These are phyloP conservation scores for Clitocybe nebularis DNA, from an alignment of 1,284 basidiomycete species.

Conservation along the genomic window DNA sequence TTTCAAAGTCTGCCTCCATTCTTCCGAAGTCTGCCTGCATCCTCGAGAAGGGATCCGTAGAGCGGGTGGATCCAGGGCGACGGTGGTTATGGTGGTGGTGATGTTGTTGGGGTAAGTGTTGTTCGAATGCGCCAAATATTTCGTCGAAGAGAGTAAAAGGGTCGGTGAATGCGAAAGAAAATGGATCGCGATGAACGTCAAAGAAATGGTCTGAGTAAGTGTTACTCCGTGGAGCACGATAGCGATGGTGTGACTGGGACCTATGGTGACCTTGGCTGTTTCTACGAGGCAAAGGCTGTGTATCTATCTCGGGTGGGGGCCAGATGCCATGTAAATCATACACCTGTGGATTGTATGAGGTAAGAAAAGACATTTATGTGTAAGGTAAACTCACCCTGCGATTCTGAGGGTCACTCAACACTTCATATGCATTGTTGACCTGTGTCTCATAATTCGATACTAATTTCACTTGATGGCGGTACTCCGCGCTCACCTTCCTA, in stretches of 20 bases:
- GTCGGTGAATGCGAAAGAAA: constrained; percentile 53
- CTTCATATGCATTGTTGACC: constrained; percentile 52
- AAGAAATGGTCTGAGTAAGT: constrained; percentile 33
- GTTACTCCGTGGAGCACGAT: constrained; percentile 22
- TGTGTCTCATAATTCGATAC: constrained; percentile 16
- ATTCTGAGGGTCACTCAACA: constrained; percentile 42
- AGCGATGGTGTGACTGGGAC: constrained; percentile 25
- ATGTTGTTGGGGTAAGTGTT: constrained; percentile 12
- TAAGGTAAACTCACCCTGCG: constrained; percentile 30
- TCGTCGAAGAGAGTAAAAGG: constrained; percentile 70
- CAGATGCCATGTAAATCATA: constrained; percentile 70
- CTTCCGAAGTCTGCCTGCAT: no score
- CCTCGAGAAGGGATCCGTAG: constrained; percentile 27
- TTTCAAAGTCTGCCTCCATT: constrained; percentile 2
- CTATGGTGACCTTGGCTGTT: constrained; percentile 22
- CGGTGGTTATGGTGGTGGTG: constrained; percentile 20
- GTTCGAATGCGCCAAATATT: constrained; percentile 52
- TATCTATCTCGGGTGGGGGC: constrained; percentile 53
- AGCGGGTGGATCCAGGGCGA: constrained; percentile 12
- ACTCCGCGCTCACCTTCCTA: constrained; percentile 32
- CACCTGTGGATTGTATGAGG: constrained; percentile 28
- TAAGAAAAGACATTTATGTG: neutral
- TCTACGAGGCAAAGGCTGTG: constrained; percentile 20
- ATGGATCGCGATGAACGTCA: constrained; percentile 24
- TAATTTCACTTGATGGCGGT: neutral